A percentile compares a stretch with the other conserved stretches of the same genome.
Evolutionary conservation across 148 eudicot species (phyloP).

Genomic region (Dianthus caryophyllus): DNA sequence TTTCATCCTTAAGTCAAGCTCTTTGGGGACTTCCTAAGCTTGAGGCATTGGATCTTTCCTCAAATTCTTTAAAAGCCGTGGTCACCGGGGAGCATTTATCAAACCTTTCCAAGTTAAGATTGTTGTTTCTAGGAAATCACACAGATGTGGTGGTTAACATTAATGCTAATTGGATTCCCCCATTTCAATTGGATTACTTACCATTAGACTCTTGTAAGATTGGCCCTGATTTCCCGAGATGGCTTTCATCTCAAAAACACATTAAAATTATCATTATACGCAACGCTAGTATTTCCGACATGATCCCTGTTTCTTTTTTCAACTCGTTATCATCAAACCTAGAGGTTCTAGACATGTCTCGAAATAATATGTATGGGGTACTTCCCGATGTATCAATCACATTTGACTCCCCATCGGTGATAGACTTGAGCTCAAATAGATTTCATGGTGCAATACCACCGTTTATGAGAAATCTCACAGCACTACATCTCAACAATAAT

Average conservation of each 20-base stretch:
- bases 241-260: conserved; percentile 12
- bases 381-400: conserved; percentile 12
- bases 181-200: conserved; percentile 3
- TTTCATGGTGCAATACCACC: conserved; percentile 20
- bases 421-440: conserved; percentile 15
- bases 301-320: conserved; percentile 14
- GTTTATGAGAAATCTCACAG: conserved; percentile 3
- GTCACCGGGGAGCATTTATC: conserved; percentile 20
- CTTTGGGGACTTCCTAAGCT: conserved; percentile 26
- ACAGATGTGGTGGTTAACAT: conserved; percentile 12
- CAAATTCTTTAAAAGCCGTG: conserved; percentile 25
- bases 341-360: conserved; percentile 11
- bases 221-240: conserved; percentile 24
- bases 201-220: conserved; percentile 7
- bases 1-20: conserved; percentile 16
- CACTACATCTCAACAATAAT: conserved; percentile 8
- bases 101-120: conserved; percentile 20
- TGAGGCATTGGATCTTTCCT: conserved; percentile 6
- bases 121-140: conserved; percentile 21
- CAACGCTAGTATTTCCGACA: conserved; percentile 8
- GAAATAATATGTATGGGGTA: conserved; percentile 16
- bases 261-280: neutral
- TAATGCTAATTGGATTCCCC: conserved; percentile 21
- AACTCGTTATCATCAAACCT: neutral
- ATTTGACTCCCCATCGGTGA: neutral